These are phyloP conservation scores for Spongiforma sp. DNA, from an alignment of 1,284 basidiomycete species.

Conservation along the genomic window DNA sequence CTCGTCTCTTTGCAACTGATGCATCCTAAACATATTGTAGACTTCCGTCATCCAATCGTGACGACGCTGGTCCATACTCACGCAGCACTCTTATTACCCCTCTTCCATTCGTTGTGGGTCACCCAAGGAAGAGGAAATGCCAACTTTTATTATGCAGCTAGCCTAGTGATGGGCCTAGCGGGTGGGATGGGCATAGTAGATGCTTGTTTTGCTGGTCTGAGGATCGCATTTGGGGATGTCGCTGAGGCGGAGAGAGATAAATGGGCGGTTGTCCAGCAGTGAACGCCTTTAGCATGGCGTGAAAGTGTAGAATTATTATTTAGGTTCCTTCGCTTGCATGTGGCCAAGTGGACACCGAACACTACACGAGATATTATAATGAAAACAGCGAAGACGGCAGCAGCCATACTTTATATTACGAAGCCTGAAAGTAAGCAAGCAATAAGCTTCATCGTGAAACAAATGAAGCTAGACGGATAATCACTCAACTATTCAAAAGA, in stretches of 20 bases:
- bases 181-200: conserved; percentile 87
- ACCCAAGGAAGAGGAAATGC: conserved; percentile 94
- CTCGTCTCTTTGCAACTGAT: background rate
- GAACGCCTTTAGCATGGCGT: no score
- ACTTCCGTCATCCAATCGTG: conserved; percentile 87
- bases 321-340: background rate
- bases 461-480: no score
- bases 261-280: conserved; percentile 38
- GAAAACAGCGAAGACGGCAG: no score
- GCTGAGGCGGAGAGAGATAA: conserved; percentile 45
- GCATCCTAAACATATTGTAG: conserved; percentile 44
- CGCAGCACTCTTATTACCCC: conserved; percentile 84
- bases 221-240: conserved; percentile 66
- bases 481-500: no score
- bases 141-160: conserved; percentile 98
- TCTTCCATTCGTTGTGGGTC: conserved; percentile 95
- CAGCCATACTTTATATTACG: no score
- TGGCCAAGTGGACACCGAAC: background rate
- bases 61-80: conserved; percentile 87
- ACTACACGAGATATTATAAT: no score
- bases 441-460: no score
- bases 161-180: conserved; percentile 90
- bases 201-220: conserved; percentile 78
- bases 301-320: no score
- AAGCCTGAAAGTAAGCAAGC: no score